Conservation (phyloP, 2,329 filamentous ascomycete species). For the Colletotrichum theobromicola region DNA sequence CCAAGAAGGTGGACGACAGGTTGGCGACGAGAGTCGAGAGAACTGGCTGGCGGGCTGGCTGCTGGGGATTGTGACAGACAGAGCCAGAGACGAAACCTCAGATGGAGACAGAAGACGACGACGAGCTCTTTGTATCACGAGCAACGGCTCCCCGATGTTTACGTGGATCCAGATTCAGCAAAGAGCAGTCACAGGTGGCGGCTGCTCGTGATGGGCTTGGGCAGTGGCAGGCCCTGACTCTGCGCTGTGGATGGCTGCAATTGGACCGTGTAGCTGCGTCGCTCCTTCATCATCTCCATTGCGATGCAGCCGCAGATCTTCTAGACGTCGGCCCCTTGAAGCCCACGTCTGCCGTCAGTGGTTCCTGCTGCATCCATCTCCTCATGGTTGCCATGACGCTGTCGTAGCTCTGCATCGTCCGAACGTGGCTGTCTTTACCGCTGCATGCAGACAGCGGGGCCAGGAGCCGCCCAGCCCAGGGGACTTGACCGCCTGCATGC, state of each 20-base stretch:
- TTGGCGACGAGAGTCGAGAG: background rate
- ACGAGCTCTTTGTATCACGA: slow-evolving; percentile 10
- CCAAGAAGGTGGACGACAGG: background rate
- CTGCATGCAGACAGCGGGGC: slow-evolving; percentile 15
- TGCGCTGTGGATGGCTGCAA: background rate
- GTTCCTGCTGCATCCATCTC: background rate
- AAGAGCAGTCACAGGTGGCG: background rate
- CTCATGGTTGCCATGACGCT: slow-evolving; percentile 23
- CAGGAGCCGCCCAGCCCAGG: background rate
- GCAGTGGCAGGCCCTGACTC: background rate
- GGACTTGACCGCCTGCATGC: slow-evolving; percentile 9
- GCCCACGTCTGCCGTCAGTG: background rate
- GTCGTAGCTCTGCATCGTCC: slow-evolving; percentile 14
- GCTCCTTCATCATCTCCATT: slow-evolving; percentile 2
- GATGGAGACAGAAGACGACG: background rate
- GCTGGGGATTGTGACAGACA: background rate
- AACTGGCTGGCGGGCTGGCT: background rate
- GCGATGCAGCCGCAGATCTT: background rate
- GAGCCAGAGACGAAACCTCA: background rate
- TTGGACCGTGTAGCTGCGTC: background rate
- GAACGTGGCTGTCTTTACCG: slow-evolving; percentile 1
- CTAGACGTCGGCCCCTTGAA: background rate
- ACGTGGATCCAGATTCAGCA: slow-evolving; percentile 1
- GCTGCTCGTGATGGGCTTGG: background rate
- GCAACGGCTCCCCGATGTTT: slow-evolving; percentile 16